These are phyloP conservation scores for Ophiostoma tasmaniense DNA, from an alignment of 2,329 filamentous ascomycete genomes.

Conservation along the genomic window DNA sequence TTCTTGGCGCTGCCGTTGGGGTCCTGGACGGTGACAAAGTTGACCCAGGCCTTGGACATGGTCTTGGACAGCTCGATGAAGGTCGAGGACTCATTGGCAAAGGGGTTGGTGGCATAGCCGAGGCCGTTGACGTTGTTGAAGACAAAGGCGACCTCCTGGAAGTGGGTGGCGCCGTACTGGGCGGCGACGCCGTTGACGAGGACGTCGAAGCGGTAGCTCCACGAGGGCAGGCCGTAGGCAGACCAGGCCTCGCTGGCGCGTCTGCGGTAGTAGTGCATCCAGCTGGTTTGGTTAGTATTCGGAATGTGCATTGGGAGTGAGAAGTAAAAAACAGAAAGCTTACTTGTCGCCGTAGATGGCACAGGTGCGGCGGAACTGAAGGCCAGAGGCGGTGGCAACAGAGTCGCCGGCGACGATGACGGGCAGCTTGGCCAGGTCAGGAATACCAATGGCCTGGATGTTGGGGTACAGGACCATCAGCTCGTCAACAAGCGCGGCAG, in stretches of 20 bases:
- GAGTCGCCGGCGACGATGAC: conserved; percentile 33
- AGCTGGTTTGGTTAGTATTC: not conserved
- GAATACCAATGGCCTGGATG: conserved; percentile 39
- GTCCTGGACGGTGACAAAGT: conserved; percentile 14
- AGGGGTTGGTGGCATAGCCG: conserved; percentile 35
- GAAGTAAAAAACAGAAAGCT: not conserved
- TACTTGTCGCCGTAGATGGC: conserved; percentile 13
- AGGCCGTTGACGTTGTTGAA: conserved; percentile 43
- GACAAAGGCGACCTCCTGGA: conserved; percentile 45
- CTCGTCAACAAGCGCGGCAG: conserved; percentile 26
- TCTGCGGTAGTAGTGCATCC: conserved; percentile 21
- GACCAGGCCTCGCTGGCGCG: conserved; percentile 20
- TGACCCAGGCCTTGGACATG: conserved; percentile 17
- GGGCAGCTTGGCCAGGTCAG: conserved; percentile 25
- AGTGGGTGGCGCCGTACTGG: conserved; percentile 26
- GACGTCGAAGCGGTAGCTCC: conserved; percentile 39
- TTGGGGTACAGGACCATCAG: conserved; percentile 43
- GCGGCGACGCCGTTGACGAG: conserved; percentile 25
- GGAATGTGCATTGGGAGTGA: not conserved
- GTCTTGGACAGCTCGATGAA: conserved; percentile 30
- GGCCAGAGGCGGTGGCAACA: conserved; percentile 9
- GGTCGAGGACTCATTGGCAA: conserved; percentile 33
- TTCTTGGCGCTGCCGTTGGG: conserved; percentile 13
- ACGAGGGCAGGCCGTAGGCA: conserved; percentile 21
- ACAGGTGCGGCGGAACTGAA: conserved; percentile 14